Base-by-base conservation (phyloP, 2,329 filamentous ascomycete species). In the Tricladium varicosporioides region DNA sequence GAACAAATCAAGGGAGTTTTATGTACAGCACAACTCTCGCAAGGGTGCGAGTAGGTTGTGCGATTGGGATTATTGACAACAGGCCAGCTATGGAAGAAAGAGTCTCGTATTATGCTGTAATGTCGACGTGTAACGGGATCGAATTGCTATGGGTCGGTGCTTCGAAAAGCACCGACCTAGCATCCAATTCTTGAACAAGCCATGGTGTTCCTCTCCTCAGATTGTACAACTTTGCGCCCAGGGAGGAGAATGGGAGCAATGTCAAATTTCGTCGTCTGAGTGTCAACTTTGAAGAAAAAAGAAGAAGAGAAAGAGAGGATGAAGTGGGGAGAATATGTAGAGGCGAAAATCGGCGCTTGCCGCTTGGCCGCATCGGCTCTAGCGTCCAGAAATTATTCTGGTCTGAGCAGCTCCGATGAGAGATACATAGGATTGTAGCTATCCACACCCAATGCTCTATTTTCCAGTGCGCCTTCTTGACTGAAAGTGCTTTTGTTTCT, bases 221-320 rank as follows among this genome's bases (percentile, higher is more conserved):
- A 69, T 75, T 56, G 57, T 69, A 69, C 84, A 87, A 84, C 83
- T 76, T 78, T 71, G 72, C 76, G 78, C 76, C 76, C 79, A 80
- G 76, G 68, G 68, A 70, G 67, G 61, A 66, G 57, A 48, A 55
- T 53, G 63, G 72, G 77, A 72, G 71, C 77, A 72, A 75, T 76
- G 81, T 81, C 82, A 84, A 84, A 84, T 83, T 82, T 78, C 72
- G 47, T 72, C 71, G 72, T 74, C 76, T 58, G 79, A 79, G 70
- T 70, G 70, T 76, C 74, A 83, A 83, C 79, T 83, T 84, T 82
- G 71, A 63, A 73, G 67, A 69, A 69, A 72, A 65, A 66, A 72
- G 71, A 72, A 72, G 71, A 69, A 72, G 70, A 66, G 69, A 65
- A 66, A 65, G 43, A 48, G 48, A 15, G 22, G 51, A 51, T 15